Percentiles rank a stretch among this genome's conserved stretches.
Conservation (phyloP, 805 yeast genomes). For the Tetrapisispora pingtungensis region DNA sequence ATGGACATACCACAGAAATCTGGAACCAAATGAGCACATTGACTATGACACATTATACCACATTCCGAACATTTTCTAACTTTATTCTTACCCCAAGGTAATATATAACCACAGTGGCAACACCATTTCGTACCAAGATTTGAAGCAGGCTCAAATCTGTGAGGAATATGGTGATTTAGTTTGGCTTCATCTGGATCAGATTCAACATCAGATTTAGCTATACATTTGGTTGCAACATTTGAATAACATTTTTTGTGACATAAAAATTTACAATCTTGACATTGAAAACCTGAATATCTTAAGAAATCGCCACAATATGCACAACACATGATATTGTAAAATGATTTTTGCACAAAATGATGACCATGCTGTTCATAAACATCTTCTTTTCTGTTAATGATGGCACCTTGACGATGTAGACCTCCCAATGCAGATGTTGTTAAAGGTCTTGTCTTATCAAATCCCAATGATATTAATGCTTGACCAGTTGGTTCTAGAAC, state of each 20-base stretch:
- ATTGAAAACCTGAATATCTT: slow-evolving; percentile 76
- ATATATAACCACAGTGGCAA: slow-evolving; percentile 94
- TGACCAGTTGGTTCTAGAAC: slow-evolving; percentile 92
- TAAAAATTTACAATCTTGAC: slow-evolving; percentile 72
- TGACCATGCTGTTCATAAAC: slow-evolving; percentile 95
- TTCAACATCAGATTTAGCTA: slow-evolving; percentile 64
- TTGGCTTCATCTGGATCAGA: slow-evolving; percentile 64
- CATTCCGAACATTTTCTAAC: slow-evolving; percentile 89
- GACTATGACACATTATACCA: slow-evolving; percentile 89
- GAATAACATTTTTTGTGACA: slow-evolving; percentile 76
- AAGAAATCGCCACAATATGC: slow-evolving; percentile 95
- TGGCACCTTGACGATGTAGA: slow-evolving; percentile 94
- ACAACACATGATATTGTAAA: slow-evolving; percentile 93
- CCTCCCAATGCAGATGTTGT: slow-evolving; percentile 45
- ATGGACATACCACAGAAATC: slow-evolving; percentile 98
- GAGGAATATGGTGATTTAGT: slow-evolving; percentile 93
- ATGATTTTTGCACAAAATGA: slow-evolving; percentile 89
- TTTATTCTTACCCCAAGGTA: slow-evolving; percentile 91
- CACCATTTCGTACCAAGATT: slow-evolving; percentile 98
- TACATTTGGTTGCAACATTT: slow-evolving; percentile 75
- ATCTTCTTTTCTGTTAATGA: slow-evolving; percentile 79
- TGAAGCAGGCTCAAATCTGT: slow-evolving; percentile 83
- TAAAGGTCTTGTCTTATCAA: slow-evolving; percentile 55
- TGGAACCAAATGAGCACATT: slow-evolving; percentile 90
- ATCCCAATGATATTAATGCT: slow-evolving; percentile 64